Base-by-base conservation (phyloP, 148 eudicot genomes). In the Bassia scoparia region DNA sequence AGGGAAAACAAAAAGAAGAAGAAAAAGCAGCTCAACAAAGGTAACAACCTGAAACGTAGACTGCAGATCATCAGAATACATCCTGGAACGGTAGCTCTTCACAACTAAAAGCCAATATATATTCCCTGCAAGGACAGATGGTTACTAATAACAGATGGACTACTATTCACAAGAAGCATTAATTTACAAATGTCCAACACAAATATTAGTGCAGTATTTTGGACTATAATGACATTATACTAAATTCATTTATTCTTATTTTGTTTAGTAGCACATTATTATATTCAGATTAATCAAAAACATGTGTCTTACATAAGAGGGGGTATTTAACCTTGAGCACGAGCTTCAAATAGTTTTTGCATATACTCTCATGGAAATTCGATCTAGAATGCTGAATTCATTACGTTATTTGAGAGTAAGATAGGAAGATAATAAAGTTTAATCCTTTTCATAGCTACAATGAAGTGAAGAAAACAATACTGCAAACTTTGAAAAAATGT, bases 51-150 rank as follows among this genome's bases (percentile, higher is more conserved):
- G 65, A 80, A 89, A 91, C 59, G 93, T 76, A 35, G 81, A 70
- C 64, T 83, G 86, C 64, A 89, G 72, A 68, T 87, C 84, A 69
- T 89, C 97, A 70, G 87, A 65, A 73, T 89, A 91, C 70, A 81
- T 64, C 84, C 97, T n/a, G n/a, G 97, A 86, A 70, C 90, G 97
- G 77, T 91, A 91, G 81, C 93, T 81, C 73, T 84, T 87, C 70
- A 91, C 84, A 64, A 89, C 68, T 82, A 84, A 66, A n/a, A 91
- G 86, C 97, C n/a, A n/a, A 67, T 86, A 84, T 31, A 82, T 75
- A 60, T 91, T 73, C 78, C 93, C 97, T 91, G 86, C 69, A 83
- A 68, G 64, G n/a, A n/a, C 8, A 24, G 37, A 72, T 53, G 38
- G 46, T n/a, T n/a, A n/a, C n/a, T n/a, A n/a, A n/a, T n/a, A n/a